Conservation (phyloP, 257 asterid genomes). For the Craterostigma plantagineum region DNA sequence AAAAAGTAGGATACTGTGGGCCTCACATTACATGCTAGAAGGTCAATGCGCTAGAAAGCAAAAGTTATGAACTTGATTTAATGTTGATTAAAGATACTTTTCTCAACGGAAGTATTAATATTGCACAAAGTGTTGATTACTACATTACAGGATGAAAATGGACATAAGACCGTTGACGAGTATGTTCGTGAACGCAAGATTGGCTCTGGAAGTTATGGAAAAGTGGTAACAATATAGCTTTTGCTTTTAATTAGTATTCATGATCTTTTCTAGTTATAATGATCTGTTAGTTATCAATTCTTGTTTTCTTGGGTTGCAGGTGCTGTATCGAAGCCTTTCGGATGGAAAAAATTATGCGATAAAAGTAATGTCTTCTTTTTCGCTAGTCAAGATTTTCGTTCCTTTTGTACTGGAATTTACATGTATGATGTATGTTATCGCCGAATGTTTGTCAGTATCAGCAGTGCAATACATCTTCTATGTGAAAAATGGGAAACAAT, state of each 20-base stretch:
- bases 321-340: constrained; percentile 54
- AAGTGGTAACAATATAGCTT: constrained; percentile 61
- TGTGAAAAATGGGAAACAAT: no score
- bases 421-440: no score
- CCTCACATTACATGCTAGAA: no score
- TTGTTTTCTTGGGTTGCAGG: constrained; percentile 25
- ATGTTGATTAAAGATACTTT: constrained; percentile 3
- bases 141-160: constrained; percentile 53
- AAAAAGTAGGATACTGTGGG: no score
- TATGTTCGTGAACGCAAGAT: constrained; percentile 65
- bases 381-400: background rate
- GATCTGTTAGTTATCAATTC: constrained; percentile 9
- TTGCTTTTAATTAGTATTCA: background rate
- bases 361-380: constrained; percentile 28
- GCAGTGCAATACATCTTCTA: no score
- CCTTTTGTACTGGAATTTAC: no score
- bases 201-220: constrained; percentile 98
- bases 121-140: constrained; percentile 5
- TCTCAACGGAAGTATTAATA: constrained; percentile 5
- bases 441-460: no score
- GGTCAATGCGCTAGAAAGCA: no score
- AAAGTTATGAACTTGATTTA: background rate
- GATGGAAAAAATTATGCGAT: constrained; percentile 84
- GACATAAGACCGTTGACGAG: constrained; percentile 71
- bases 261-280: constrained; percentile 3